Evolutionary conservation across 371 early-diverging fungal genomes (phyloP).

Genomic region (Mortierella sp.): DNA sequence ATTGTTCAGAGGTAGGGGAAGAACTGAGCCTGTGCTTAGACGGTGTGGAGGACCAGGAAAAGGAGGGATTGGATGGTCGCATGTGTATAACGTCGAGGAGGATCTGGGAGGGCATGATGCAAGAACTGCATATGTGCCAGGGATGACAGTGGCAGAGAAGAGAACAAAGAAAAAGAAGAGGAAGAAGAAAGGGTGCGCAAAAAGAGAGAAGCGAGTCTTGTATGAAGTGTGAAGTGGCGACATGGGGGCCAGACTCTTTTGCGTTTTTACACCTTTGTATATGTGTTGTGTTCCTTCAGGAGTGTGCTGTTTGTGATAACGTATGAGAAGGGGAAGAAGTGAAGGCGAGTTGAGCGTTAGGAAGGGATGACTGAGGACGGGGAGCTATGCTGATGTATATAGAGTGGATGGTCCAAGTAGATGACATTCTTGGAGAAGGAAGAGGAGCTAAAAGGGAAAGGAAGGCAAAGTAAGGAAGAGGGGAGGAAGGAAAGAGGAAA

Average conservation of each 20-base stretch:
- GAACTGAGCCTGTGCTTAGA: background rate
- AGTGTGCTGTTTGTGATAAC: background rate
- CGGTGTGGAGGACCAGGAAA: background rate
- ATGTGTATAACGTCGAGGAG: no score
- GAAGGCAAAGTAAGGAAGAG: no score
- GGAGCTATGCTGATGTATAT: background rate
- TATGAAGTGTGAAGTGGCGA: background rate
- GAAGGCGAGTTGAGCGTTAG: background rate
- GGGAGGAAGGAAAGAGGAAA: background rate
- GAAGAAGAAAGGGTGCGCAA: background rate
- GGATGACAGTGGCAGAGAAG: background rate
- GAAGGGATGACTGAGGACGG: background rate
- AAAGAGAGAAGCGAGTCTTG: background rate
- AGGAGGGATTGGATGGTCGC: background rate
- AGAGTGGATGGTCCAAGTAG: background rate
- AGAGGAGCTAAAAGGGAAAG: background rate
- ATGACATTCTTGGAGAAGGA: background rate
- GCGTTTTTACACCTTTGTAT: background rate
- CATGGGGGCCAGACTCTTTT: background rate
- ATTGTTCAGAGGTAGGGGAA: background rate
- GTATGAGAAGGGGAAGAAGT: background rate
- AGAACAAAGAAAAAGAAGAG: background rate
- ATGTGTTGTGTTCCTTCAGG: background rate
- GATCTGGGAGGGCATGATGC: background rate
- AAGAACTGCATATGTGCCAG: background rate